phyloP scores from a whole-genome alignment of 352 stramenopile genomes.

The Pythium biforme region DNA sequence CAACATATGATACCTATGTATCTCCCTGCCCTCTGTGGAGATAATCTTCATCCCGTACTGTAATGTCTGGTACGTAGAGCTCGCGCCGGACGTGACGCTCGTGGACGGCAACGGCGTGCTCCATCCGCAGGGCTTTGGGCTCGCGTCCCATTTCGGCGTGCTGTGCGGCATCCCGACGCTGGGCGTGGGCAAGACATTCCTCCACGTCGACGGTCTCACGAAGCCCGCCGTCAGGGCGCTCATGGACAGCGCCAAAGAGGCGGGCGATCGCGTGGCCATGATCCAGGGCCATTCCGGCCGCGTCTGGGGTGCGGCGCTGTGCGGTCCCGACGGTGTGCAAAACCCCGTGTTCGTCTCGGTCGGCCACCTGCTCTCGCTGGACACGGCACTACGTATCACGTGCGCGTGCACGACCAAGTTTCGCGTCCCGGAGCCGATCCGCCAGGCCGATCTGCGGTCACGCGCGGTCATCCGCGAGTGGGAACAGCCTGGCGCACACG shows the following conservation, averaged over 20 bases:
- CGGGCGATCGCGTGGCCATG: conserved; percentile 35
- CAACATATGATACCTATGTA: too few species aligned
- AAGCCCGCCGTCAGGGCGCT: conserved; percentile 57
- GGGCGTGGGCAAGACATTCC: conserved; percentile 89
- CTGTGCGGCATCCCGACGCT: conserved; percentile 88
- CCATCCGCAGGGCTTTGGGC: conserved; percentile 89
- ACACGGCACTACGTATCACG: conserved; percentile 56
- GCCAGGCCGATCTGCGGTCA: conserved; percentile 81
- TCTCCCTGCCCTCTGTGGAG: neutral
- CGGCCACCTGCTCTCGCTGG: conserved; percentile 66
- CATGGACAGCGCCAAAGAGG: conserved; percentile 43
- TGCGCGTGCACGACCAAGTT: conserved; percentile 51
- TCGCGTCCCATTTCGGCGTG: conserved; percentile 93
- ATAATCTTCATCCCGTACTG: too few species aligned
- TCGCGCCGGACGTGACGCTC: conserved; percentile 85
- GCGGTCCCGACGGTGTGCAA: conserved; percentile 48
- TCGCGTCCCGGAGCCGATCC: conserved; percentile 82
- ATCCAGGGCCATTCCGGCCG: conserved; percentile 62
- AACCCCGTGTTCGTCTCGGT: conserved; percentile 89
- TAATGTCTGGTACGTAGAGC: conserved; percentile 29
- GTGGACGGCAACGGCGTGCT: conserved; percentile 91
- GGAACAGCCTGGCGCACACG: conserved; percentile 36
- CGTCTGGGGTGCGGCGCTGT: conserved; percentile 77
- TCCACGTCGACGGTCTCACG: conserved; percentile 87
- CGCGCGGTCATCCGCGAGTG: conserved; percentile 69